Conservation (phyloP, 305 asterid genomes). For the Solanum hybrid region DNA sequence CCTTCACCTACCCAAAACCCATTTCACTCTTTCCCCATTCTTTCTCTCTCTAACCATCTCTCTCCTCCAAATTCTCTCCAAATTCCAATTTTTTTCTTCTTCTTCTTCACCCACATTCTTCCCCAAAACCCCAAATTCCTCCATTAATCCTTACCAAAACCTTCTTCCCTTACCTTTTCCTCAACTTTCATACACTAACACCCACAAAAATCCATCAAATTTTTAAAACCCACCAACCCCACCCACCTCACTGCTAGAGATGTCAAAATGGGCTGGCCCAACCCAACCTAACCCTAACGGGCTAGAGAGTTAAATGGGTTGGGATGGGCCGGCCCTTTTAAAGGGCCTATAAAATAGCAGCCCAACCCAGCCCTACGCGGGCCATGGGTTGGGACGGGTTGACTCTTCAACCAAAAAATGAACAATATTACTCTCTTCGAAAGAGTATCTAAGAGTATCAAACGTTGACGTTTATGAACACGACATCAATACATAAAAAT, state of each 20-base stretch:
- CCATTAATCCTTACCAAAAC: not conserved
- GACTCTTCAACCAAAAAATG: not conserved
- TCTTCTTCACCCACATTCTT: not conserved
- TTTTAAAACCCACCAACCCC: not conserved
- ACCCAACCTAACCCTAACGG: not conserved
- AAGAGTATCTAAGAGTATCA: not conserved
- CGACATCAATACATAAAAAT: not conserved
- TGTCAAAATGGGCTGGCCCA: not conserved
- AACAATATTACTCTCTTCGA: not conserved
- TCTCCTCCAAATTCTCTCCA: not conserved
- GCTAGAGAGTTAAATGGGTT: not conserved
- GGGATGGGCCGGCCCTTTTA: not conserved
- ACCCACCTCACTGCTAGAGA: not conserved
- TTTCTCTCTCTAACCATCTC: not conserved
- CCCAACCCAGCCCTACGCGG: not conserved
- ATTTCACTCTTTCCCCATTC: not conserved
- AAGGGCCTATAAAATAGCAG: not conserved
- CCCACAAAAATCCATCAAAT: not conserved
- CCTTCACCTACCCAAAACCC: not conserved
- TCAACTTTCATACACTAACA: not conserved
- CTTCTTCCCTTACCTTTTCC: not conserved
- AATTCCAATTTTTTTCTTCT: not conserved
- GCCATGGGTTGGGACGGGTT: not conserved
- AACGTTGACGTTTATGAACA: not conserved
- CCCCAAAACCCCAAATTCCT: not conserved